Conservation (phyloP, 345 rosid genomes). For the Populus ilicifolia region DNA sequence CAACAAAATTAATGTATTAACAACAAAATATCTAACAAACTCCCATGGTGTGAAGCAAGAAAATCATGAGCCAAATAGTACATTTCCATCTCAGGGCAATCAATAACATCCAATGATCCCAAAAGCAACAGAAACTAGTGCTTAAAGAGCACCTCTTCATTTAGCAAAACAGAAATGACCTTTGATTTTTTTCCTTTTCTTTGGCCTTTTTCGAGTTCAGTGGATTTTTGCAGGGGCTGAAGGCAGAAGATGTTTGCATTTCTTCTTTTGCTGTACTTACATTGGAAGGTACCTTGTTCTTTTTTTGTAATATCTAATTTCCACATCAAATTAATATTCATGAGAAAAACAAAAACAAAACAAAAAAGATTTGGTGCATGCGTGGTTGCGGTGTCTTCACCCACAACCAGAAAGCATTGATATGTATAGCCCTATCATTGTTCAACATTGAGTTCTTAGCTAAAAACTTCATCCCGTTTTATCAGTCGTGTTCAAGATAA, state of each 20-base stretch:
- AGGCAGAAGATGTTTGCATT: too few relatives aligned
- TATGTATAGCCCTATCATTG: background rate
- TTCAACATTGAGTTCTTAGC: background rate
- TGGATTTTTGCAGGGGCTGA: background rate
- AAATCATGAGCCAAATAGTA: background rate
- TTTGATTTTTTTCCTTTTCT: background rate
- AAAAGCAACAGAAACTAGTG: background rate
- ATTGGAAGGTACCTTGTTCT: background rate
- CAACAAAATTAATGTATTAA: background rate
- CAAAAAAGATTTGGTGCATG: background rate
- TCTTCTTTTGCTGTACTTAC: background rate
- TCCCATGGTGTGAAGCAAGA: background rate
- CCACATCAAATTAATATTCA: too few relatives aligned
- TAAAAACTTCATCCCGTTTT: too few relatives aligned
- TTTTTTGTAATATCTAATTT: too few relatives aligned
- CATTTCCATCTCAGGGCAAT: background rate
- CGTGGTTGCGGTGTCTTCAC: background rate
- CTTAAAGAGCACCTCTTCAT: background rate
- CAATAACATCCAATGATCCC: background rate
- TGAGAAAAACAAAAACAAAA: background rate
- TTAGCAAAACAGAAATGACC: background rate
- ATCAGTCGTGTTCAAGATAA: background rate
- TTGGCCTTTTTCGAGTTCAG: too few relatives aligned
- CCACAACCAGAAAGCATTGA: background rate
- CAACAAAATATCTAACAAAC: background rate